Base-by-base conservation (phyloP, 306 rosid species). In the Pterocarpus macrocarpus region DNA sequence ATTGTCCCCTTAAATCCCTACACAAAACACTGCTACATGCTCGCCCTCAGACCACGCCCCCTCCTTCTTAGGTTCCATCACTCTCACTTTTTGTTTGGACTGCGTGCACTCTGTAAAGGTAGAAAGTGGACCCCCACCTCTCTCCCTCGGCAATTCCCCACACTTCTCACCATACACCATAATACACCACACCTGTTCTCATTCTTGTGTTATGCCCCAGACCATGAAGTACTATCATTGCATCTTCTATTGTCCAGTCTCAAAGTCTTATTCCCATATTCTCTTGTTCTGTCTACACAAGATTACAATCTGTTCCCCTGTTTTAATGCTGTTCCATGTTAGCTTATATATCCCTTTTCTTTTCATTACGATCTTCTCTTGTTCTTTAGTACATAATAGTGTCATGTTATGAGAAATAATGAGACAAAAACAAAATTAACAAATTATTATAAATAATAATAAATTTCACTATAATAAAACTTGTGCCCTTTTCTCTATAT, bases 1-100 rank as follows among this genome's bases (percentile, higher is more conserved):
- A 77, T 4, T 95, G 98, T 92, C 90, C 86, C 97, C 95, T 85
- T 62, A 14, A 76, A 83, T 43, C 87, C 92, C 89, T 55, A 89
- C 97, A 92, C 3, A 0, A 61, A 16, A 2, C 67, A 53, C 94
- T 84, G 90, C 77, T 62, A 71, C 44, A 79, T 86, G 84, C 84
- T 77, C 85, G 89, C 82, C 88, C 75, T 87, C 86, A 72, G 77
- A 65, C 90, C 94, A 90, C 90, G 92, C 91, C 87, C 77, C 39
- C 8, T 32, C 4, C 5, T 65, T 44, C 78, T 68, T 69, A 63
- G 81, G 73, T 59, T 68, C 78, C 53, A 53, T 87, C 90, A 10
- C 88, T 79, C 75, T 82, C 91, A 69, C 85, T 84, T 69, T 75
- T 84, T 62, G 45, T 74, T 78, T 71, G 83, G 39, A 56, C 76